A percentile compares a stretch with the other conserved stretches of the same genome.
phyloP scores from a whole-genome alignment of 768 basidiomycete genomes.

The Termitomyces sp. region DNA sequence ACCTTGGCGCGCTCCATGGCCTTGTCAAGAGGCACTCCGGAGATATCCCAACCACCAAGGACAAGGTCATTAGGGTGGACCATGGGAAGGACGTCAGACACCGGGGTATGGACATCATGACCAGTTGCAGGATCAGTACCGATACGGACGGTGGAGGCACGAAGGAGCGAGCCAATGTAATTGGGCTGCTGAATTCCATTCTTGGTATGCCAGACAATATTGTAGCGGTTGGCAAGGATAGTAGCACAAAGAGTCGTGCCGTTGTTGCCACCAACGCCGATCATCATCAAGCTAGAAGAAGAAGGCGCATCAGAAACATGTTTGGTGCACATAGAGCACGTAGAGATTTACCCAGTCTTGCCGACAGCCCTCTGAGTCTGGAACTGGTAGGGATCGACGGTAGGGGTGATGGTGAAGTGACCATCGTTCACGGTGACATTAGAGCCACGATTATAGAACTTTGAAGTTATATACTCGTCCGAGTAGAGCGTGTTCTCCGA shows the following conservation, averaged over 20 bases:
- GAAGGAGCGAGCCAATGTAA: conserved; percentile 95
- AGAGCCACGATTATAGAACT: conserved; percentile 76
- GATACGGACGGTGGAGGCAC: conserved; percentile 91
- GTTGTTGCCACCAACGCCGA: conserved; percentile 97
- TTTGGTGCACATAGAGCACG: background rate
- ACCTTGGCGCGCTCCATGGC: conserved; percentile 94
- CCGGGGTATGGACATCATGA: conserved; percentile 88
- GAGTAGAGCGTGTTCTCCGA: conserved; percentile 78
- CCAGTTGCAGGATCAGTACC: conserved; percentile 75
- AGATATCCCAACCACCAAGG: conserved; percentile 98
- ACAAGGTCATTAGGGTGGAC: conserved; percentile 98
- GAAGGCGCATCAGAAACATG: conserved; percentile 1
- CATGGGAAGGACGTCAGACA: conserved; percentile 93
- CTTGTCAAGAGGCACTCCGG: conserved; percentile 74
- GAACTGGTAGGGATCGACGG: conserved; percentile 81
- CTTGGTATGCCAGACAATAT: conserved; percentile 94
- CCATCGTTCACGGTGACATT: conserved; percentile 66
- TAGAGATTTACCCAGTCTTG: conserved; percentile 77
- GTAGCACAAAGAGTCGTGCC: conserved; percentile 92
- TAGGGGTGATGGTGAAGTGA: conserved; percentile 74
- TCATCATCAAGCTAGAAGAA: conserved; percentile 79
- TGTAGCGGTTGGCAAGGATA: conserved; percentile 92
- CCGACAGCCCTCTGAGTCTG: conserved; percentile 80
- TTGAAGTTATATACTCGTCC: conserved; percentile 77
- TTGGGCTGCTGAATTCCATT: conserved; percentile 88